A percentile compares a stretch with the other conserved stretches of the same genome.
These are phyloP conservation scores for Ettlia oleoabundans DNA, from an alignment of 139 green algal genomes.

Conservation along the genomic window DNA sequence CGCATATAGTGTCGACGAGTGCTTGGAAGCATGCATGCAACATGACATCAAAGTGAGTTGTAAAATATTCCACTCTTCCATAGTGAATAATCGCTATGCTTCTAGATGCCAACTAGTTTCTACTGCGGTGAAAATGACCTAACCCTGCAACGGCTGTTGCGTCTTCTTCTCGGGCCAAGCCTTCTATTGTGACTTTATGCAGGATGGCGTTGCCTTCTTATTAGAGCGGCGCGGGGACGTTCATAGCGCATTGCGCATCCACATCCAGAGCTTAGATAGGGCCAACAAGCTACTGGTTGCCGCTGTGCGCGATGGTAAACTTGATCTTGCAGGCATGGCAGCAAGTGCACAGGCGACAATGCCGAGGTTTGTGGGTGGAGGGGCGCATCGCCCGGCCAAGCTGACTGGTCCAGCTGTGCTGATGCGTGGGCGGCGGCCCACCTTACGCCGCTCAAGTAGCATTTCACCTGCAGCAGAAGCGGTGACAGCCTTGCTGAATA, in stretches of 20 bases:
- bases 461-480: background rate
- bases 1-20: slow-evolving; percentile 66
- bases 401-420: background rate
- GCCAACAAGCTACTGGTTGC: slow-evolving; percentile 38
- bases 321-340: background rate
- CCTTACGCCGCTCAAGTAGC: background rate
- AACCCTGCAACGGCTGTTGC: background rate
- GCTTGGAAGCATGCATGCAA: slow-evolving; percentile 55
- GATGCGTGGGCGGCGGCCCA: background rate
- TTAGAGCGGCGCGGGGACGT: slow-evolving; percentile 71
- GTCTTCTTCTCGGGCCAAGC: background rate
- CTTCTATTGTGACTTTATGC: background rate
- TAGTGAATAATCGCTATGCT: background rate
- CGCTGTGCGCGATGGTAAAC: background rate
- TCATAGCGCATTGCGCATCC: slow-evolving; percentile 51
- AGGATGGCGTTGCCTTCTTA: slow-evolving; percentile 55
- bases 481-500: background rate
- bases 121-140: background rate
- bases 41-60: slow-evolving; percentile 39
- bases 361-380: background rate
- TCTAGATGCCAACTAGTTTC: background rate
- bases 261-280: slow-evolving; percentile 27
- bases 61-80: background rate
- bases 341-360: background rate
- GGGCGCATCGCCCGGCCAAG: background rate